Evolutionary conservation across 345 rosid genomes (phyloP), one percentile per base, ranked within the genome.

Genomic region (Erucastrum elatum): DNA sequence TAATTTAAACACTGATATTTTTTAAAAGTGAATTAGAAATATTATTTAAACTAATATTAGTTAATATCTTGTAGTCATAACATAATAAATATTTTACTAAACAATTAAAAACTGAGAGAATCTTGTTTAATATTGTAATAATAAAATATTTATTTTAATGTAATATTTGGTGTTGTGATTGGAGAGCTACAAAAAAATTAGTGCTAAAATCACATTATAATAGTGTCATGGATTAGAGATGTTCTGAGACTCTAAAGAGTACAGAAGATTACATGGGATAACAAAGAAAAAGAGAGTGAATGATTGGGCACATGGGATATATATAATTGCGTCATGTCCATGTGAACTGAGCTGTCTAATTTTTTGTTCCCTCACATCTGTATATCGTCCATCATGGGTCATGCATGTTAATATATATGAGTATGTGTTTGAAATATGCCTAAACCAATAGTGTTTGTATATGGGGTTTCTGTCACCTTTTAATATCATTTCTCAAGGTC

Each of bases 321-420:
- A 64, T 56, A 58, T 64, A 75, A 64, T 75, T 70, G 63, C 61
- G 25, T 70, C 72, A 75, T 68, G 64, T 64, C 83, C 83, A 80
- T 75, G 83, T 80, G 80, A 70, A 70, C 46, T 80, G 76, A 80
- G 80, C 83, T 75, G 76, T 80, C 72, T 64, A 10, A 39, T 12
- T 39, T 17, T 60, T 67, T 64, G 44, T 29, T 56, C 78, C 51
- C 66, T 66, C 78, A 70, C 76, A 75, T 44, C 71, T 70, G 76
- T 75, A 76, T 70, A 70, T 64, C 71, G 16, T 67, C 70, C 67
- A 80, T 80, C 80, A 80, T 75, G 79, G 75, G 79, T 39, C 76
- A 80, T 75, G 72, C 35, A 75, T 75, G 55, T 66, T 58, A 66
- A 53, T 53, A 21, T 66, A 33, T 74, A 66, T 26, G 63, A 9